Evolutionary conservation across 495 filamentous ascomycete species (phyloP), one percentile per base, ranked within the genome.

Genomic region (Thermothielavioides terrestris): DNA sequence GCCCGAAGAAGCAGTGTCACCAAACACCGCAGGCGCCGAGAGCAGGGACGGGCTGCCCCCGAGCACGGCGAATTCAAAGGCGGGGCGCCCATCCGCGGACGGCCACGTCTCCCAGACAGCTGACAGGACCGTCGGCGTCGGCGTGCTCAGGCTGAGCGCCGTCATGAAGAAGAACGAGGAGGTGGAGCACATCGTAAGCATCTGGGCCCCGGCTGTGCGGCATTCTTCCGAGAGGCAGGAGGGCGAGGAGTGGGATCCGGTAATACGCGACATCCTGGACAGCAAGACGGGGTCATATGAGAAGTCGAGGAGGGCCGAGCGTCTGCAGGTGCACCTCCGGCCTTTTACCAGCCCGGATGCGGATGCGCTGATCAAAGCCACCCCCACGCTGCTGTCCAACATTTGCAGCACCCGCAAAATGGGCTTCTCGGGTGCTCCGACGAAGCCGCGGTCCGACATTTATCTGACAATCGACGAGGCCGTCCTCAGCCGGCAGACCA

Each of bases 361-460:
- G 0, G 89, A 89, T 55, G 72, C 67, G 2, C 77, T 99, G 25
- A 82, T 97, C 50, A 83, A 83, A 51, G 78, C 82, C 38, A 96
- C 90, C 12, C 94, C 91, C 8, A 97, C 92, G 0, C 69, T 94
- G 5, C 78, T 97, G 30, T 86, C 94, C 46, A 80, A 82, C 35
- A 78, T 96, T 49, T 75, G 75, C 51, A 83, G 82, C 55, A 91
- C 89, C 6, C 79, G 76, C 53, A 89, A 91, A 63, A 89, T 95
- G 58, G 91, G 89, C n/a, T 99, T 99, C 67, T 84, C 92, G 2
- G 89, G 89, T 17, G 90, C 89, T 7, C 92, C 92, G 1, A 87
- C 85, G 0, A 86, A 86, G 57, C 76, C 88, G 8, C 71, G 92
- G 53, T 94, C 87, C 11, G 92, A 99, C 61, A 96, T 99, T 40